Evolutionary conservation across 164 flowering plant genomes (phyloP), one percentile per base, ranked within the genome.

Genomic region (Aristolochia californica): DNA sequence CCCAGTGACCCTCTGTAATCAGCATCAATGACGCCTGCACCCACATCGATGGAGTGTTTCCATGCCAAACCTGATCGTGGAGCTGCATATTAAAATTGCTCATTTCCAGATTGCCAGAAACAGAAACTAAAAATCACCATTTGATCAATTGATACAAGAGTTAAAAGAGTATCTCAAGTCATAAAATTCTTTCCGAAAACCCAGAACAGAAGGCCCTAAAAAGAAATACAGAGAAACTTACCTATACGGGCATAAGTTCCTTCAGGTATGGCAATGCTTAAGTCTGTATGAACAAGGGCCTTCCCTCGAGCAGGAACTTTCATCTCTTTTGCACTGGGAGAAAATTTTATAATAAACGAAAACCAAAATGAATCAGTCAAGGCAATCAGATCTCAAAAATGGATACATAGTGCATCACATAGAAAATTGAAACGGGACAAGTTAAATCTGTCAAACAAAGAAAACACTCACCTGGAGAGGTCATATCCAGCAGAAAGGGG

Each of bases 1-100:
- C 95, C 89, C 17, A 88, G 80, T 0, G 98, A 77, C 1, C 96
- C 96, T 34, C 93, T 75, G 76, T 84, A 91, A 53, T 91, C 97
- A 2, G 87, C 93, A 75, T 91, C 98, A 2, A 88, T 82, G 61
- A 88, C 98, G 0, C 97, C 91, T 1, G 91, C 96, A 0, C 96
- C 96, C 1, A 91, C 95, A 53, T 88, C 95, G 3, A 87, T 85
- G 7, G 88, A 77, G 60, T 87, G 84, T 77, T 88, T 87, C 94
- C 87, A 82, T 1, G 93, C 75, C 74, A 91, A 66, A 5, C 95
- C 97, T 12, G 94, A 87, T 22, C 95, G 66, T 0, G 98, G 97
- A 5, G 97, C 96, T 87, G 40, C 77, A 57, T 22, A 15, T 55
- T 2, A 55, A 18, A n/a, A n/a, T n/a, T n/a, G n/a, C n/a, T n/a